Evolutionary conservation across 768 basidiomycete genomes (phyloP).

Genomic region (Hericium coralloides): DNA sequence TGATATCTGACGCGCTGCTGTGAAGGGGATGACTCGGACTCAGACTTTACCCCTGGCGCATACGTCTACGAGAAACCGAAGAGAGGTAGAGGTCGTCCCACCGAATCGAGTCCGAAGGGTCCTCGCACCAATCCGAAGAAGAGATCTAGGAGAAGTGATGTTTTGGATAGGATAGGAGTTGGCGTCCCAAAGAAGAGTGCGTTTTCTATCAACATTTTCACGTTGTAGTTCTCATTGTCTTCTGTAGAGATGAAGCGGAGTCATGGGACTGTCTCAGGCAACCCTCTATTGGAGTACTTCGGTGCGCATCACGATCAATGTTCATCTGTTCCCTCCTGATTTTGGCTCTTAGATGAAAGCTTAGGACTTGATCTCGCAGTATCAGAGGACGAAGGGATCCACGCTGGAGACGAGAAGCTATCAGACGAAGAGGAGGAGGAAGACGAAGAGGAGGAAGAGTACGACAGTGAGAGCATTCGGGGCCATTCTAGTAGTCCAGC

Average conservation of each 20-base stretch:
- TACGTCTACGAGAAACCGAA: constrained; percentile 23
- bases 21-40: constrained; percentile 40
- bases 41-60: constrained; percentile 38
- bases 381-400: constrained; percentile 2
- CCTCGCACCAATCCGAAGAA: neutral
- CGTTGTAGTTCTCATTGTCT: neutral
- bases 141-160: constrained; percentile 1
- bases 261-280: constrained; percentile 9
- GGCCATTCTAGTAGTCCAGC: constrained; percentile 1
- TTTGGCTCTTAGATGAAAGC: constrained; percentile 11
- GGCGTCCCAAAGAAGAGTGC: constrained; percentile 20
- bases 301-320: constrained; percentile 7
- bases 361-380: constrained; percentile 10
- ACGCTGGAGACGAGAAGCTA: neutral
- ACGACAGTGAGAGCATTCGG: constrained; percentile 7
- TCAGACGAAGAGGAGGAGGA: constrained; percentile 9
- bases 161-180: neutral
- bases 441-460: constrained; percentile 9
- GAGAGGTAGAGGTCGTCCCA: constrained; percentile 19
- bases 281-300: constrained; percentile 19
- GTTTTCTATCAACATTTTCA: neutral
- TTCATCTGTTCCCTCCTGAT: neutral
- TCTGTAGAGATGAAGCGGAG: neutral
- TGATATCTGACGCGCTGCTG: neutral
- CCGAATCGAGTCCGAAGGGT: neutral